A percentile compares a stretch with the other conserved stretches of the same genome.
phyloP scores from a whole-genome alignment of 352 stramenopile species.

The Blastocystis sp. region DNA sequence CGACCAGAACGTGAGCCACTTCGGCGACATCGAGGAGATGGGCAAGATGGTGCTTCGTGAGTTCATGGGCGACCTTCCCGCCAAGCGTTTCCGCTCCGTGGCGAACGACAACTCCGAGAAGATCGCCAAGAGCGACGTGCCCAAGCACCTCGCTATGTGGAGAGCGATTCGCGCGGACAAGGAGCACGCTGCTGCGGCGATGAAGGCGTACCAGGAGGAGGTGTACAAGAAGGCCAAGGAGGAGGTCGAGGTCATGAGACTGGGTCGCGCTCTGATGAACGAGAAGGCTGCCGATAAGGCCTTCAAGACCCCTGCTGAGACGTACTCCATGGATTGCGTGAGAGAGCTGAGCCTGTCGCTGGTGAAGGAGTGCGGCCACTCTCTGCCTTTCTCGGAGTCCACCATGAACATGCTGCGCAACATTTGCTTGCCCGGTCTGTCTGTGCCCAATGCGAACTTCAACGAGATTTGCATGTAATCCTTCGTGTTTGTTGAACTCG shows the following conservation, averaged over 20 bases:
- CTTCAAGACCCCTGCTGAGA: background rate
- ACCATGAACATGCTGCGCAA: conserved; percentile 24
- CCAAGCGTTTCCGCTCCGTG: background rate
- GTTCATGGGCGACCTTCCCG: conserved; percentile 64
- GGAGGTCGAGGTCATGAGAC: conserved; percentile 59
- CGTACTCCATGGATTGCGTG: background rate
- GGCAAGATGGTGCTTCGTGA: background rate
- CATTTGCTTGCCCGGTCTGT: conserved; percentile 46
- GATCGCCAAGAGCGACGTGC: conserved; percentile 34
- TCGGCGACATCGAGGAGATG: conserved; percentile 56
- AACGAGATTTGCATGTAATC: conserved; percentile 51
- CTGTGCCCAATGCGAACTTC: conserved; percentile 40
- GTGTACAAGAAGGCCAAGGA: background rate
- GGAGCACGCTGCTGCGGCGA: background rate
- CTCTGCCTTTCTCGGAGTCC: background rate
- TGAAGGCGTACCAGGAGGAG: conserved; percentile 8
- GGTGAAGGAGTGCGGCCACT: conserved; percentile 29
- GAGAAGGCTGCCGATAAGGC: conserved; percentile 18
- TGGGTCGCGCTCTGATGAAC: conserved; percentile 17
- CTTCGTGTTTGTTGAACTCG: background rate
- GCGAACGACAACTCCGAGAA: background rate
- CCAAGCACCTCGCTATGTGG: conserved; percentile 68
- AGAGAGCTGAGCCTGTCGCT: background rate
- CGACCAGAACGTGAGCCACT: conserved; percentile 56
- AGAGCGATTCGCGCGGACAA: conserved; percentile 34